These are phyloP conservation scores for Ensete glaucum DNA, from an alignment of 176 grass and related monocot species.

Conservation along the genomic window DNA sequence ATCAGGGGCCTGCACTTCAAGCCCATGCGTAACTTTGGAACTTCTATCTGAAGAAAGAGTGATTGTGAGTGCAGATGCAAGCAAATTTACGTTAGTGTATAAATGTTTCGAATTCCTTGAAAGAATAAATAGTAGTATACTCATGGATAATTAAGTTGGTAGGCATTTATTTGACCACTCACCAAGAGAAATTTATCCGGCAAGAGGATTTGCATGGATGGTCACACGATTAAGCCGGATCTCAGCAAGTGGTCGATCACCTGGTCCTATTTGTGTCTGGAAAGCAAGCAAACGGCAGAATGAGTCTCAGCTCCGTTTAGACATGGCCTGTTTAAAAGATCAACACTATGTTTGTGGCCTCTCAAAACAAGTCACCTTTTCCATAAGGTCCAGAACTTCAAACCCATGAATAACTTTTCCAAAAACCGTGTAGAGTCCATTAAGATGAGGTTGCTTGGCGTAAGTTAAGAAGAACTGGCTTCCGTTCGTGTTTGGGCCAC, in stretches of 20 bases:
- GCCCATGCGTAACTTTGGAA: too few species aligned
- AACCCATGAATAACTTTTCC: conserved; percentile 98
- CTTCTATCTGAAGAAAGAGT: too few species aligned
- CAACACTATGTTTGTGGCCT: neutral
- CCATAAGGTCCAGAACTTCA: conserved; percentile 93
- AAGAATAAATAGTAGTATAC: too few species aligned
- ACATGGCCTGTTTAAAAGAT: neutral
- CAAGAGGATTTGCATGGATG: conserved; percentile 83
- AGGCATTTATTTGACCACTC: too few species aligned
- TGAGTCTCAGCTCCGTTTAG: neutral
- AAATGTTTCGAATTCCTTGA: too few species aligned
- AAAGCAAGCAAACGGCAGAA: conserved; percentile 14
- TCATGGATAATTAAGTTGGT: too few species aligned
- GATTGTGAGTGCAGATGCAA: too few species aligned
- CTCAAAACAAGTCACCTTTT: conserved; percentile 41
- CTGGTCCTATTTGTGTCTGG: conserved; percentile 58
- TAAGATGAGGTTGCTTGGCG: conserved; percentile 90
- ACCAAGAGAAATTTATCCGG: conserved; percentile 23
- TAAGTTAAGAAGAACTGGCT: conserved; percentile 98
- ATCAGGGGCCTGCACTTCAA: too few species aligned
- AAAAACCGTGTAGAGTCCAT: conserved; percentile 92
- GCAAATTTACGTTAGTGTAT: too few species aligned
- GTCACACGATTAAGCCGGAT: conserved; percentile 89
- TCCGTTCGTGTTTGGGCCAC: conserved; percentile 83
- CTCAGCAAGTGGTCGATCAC: conserved; percentile 87